Conservation (phyloP, 495 filamentous ascomycete species). For the Haplographium delicatum region DNA sequence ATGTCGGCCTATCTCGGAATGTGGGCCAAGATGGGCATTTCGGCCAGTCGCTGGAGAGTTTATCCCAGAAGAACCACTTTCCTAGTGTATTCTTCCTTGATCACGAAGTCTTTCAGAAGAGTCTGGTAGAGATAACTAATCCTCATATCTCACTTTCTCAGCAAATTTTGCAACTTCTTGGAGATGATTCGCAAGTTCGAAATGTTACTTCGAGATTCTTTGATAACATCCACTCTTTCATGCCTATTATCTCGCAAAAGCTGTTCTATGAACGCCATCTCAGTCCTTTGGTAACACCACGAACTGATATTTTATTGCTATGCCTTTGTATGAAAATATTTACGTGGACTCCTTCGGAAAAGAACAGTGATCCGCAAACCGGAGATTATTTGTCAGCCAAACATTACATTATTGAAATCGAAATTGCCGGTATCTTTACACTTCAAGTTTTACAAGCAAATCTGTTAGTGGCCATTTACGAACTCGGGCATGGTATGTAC, state of each 20-base stretch:
- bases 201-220: constrained; percentile 6
- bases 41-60: not conserved
- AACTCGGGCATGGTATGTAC: constrained; percentile 40
- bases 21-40: not conserved
- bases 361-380: constrained; percentile 22
- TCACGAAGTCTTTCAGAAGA: not conserved
- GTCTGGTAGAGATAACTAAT: constrained; percentile 8
- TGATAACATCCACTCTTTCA: constrained; percentile 1
- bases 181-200: not conserved
- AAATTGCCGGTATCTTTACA: constrained; percentile 33
- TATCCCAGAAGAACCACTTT: not conserved
- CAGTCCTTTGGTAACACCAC: not conserved
- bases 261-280: constrained; percentile 3
- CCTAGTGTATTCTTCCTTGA: constrained; percentile 8
- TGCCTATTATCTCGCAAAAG: constrained; percentile 19
- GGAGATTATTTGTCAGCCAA: constrained; percentile 37
- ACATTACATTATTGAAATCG: constrained; percentile 32
- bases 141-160: not conserved
- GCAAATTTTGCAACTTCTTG: constrained; percentile 3
- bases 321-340: constrained; percentile 43
- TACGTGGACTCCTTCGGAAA: constrained; percentile 8
- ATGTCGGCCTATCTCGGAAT: no score
- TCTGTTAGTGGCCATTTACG: constrained; percentile 39
- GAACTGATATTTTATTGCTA: constrained; percentile 39
- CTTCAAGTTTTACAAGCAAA: constrained; percentile 36